These are phyloP conservation scores for Salicornia ramosissima DNA, from an alignment of 148 eudicot genomes.

Conservation along the genomic window DNA sequence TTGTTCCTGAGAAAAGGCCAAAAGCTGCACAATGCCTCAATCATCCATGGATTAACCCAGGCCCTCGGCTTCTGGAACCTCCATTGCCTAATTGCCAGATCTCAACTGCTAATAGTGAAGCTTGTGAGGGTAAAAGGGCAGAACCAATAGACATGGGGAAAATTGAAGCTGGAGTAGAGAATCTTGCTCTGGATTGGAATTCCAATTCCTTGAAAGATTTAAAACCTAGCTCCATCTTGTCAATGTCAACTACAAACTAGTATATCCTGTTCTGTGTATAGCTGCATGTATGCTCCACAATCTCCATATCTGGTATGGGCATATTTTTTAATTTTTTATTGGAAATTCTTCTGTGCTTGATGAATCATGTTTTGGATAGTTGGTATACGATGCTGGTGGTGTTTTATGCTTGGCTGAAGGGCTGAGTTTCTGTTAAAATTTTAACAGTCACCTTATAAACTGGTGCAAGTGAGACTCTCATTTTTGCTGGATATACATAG, in stretches of 20 bases:
- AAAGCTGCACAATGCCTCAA: constrained; percentile 73
- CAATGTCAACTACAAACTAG: constrained; percentile 15
- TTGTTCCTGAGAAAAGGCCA: constrained; percentile 86
- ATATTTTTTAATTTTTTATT: neutral
- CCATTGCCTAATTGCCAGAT: constrained; percentile 19
- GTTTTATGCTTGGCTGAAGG: neutral
- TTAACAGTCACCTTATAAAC: no score
- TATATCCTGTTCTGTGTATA: neutral
- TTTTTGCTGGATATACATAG: no score
- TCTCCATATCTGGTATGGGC: neutral
- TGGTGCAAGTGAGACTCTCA: no score
- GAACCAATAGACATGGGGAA: constrained; percentile 61
- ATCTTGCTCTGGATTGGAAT: constrained; percentile 47
- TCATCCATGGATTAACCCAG: constrained; percentile 73
- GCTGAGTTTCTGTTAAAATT: no score
- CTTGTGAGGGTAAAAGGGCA: constrained; percentile 8
- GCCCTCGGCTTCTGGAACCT: constrained; percentile 44
- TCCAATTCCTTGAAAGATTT: constrained; percentile 23
- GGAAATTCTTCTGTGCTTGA: neutral
- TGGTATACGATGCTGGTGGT: constrained; percentile 1
- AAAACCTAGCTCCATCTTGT: constrained; percentile 14
- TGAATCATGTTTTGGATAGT: neutral
- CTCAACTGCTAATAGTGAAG: neutral
- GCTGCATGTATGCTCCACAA: constrained; percentile 1
- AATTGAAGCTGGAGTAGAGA: constrained; percentile 61